Percentiles rank a stretch among this genome's conserved stretches.
These are phyloP conservation scores for Ichthyophthirius multifiliis DNA, from an alignment of 169 alveolate genomes.

Conservation along the genomic window DNA sequence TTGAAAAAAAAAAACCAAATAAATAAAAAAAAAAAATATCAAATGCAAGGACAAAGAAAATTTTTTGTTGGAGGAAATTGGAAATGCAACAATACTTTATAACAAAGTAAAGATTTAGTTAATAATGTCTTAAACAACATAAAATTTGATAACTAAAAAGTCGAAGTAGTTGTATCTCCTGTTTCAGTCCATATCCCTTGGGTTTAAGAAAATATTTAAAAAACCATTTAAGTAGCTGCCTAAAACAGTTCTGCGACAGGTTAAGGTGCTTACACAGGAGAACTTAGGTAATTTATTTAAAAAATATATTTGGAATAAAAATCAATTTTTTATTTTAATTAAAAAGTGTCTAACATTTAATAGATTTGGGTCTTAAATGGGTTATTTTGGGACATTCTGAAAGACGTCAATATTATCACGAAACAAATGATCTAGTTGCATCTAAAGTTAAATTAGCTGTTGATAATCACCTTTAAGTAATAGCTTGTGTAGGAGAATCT, in stretches of 20 bases:
- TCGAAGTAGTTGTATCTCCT: constrained; percentile 90
- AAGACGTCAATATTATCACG: constrained; percentile 93
- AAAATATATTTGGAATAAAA: too few relatives aligned
- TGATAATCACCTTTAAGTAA: constrained; percentile 82
- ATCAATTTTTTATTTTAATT: too few relatives aligned
- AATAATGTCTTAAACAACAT: constrained; percentile 57
- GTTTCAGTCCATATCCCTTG: constrained; percentile 85
- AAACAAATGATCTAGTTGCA: constrained; percentile 93
- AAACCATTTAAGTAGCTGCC: constrained; percentile 86
- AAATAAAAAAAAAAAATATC: too few relatives aligned
- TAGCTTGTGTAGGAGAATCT: constrained; percentile 96
- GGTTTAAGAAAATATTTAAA: constrained; percentile 64
- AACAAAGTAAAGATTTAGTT: constrained; percentile 73
- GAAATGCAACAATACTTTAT: constrained; percentile 93
- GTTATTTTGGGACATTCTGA: constrained; percentile 97
- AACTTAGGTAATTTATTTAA: constrained; percentile 72
- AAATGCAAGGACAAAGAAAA: too few relatives aligned
- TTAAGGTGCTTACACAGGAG: constrained; percentile 99
- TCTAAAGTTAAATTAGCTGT: constrained; percentile 88
- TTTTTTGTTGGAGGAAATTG: constrained; percentile 95
- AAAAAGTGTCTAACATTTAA: constrained; percentile 91
- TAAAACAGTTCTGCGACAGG: constrained; percentile 93
- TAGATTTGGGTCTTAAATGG: constrained; percentile 93
- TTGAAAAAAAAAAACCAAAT: too few relatives aligned
- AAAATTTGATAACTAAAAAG: constrained; percentile 50